Conservation (phyloP, 306 rosid species). For the Argentina anserina region DNA sequence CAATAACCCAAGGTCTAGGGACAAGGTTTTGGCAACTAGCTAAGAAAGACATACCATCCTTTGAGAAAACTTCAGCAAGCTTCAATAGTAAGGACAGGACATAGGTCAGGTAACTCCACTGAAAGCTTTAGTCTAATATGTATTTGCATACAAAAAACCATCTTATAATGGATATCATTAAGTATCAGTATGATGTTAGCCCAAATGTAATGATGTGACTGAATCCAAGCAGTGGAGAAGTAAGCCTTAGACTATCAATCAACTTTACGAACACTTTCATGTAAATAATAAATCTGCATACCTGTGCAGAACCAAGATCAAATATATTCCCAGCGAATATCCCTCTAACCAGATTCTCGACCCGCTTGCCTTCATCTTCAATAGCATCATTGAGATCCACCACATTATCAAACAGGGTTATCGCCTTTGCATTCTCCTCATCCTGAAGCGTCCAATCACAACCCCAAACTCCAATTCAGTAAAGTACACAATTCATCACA, state of each 20-base stretch:
- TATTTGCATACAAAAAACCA: not conserved
- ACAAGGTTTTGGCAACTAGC: conserved; percentile 89
- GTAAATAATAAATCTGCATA: conserved; percentile 2
- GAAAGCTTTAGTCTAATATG: not conserved
- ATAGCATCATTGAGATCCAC: conserved; percentile 70
- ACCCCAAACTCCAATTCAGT: not conserved
- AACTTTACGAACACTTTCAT: not conserved
- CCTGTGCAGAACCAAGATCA: conserved; percentile 98
- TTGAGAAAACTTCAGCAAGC: conserved; percentile 94
- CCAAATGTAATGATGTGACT: not conserved
- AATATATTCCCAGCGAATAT: conserved; percentile 94
- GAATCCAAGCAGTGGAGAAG: not conserved
- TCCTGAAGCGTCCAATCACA: conserved; percentile 47
- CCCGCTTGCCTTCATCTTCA: conserved; percentile 80
- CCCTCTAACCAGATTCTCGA: conserved; percentile 79
- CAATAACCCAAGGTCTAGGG: conserved; percentile 97
- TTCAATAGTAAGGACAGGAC: conserved; percentile 43
- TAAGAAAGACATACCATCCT: conserved; percentile 90
- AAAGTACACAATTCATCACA: not conserved
- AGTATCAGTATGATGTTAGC: not conserved
- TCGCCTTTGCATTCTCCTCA: conserved; percentile 95
- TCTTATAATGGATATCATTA: not conserved
- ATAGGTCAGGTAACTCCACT: conserved; percentile 13
- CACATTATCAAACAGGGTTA: conserved; percentile 65
- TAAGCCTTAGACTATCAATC: not conserved